Evolutionary conservation across 2,329 filamentous ascomycete species (phyloP), one percentile per base, ranked within the genome.

Genomic region (Plenodomus biglobosus): DNA sequence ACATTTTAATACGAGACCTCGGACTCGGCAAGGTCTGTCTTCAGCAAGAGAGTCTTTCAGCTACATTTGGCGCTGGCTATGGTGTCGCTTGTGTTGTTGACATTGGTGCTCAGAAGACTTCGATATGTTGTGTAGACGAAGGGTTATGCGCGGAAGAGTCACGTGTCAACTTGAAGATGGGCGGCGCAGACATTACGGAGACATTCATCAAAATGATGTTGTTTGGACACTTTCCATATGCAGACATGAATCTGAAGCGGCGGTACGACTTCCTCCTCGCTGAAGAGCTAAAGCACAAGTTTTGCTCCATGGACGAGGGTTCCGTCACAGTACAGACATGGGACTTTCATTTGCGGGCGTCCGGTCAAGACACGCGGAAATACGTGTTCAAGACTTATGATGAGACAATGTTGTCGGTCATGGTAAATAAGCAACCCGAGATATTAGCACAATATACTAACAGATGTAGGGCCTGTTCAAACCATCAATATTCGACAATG

Each of bases 131-230:
- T 60, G 92, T 99, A 10, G 94, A 99, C 64, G 94, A 99, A 70
- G 94, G 94, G 1, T 87, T 99, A 73, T 91, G 90, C 65, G 82
- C 96, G 20, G 94, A 97, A 56, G 92, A 96, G 67, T 99, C 94
- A 15, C 85, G 94, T 15, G 84, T 99, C 68, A 97, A 97, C 69
- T 76, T 99, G 56, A 97, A 99, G 71, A 95, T 87, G 63, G 94
- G 94, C 42, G 94, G 94, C 1, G 85, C 82, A 62, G 94, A 99
- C 71, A 88, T 97, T 32, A 97, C 94, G 0, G 90, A 96, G 62
- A 88, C 90, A 0, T 96, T 99, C 64, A 81, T 96, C 69, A 96
- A 94, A 75, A 97, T 97, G 92, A 91, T 97, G 87, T 83, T 99
- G 2, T 91, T 88, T 72, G 92, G 96, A 70, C 88, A 94, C 63